Conservation (phyloP, 306 rosid genomes). For the Rosa rugosa region DNA sequence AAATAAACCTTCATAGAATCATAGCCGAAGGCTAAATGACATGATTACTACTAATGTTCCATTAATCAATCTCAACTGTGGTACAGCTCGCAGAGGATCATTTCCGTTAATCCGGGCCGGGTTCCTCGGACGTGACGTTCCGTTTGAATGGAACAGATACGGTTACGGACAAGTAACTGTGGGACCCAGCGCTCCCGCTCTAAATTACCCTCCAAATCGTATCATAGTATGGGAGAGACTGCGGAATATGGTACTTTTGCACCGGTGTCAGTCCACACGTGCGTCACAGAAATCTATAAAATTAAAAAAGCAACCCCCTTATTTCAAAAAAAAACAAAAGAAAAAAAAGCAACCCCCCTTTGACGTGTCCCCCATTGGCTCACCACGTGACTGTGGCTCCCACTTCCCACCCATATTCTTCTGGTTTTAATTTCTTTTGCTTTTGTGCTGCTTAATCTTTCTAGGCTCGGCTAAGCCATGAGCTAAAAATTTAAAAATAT, state of each 20-base stretch:
- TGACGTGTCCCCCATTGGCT: slow-evolving; percentile 21
- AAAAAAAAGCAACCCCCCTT: not conserved
- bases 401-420: not conserved
- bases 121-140: slow-evolving; percentile 21
- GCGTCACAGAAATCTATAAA: slow-evolving; percentile 46
- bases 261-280: slow-evolving; percentile 45
- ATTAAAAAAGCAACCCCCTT: not conserved
- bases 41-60: too few relatives aligned
- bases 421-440: not conserved
- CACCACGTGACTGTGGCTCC: slow-evolving; percentile 41
- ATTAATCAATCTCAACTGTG: too few relatives aligned
- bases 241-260: slow-evolving; percentile 13
- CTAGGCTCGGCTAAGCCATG: too few relatives aligned
- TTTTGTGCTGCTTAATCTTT: not conserved
- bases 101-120: too few relatives aligned
- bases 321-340: too few relatives aligned
- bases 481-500: too few relatives aligned
- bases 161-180: slow-evolving; percentile 26
- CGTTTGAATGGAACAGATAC: slow-evolving; percentile 32
- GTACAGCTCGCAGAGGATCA: too few relatives aligned
- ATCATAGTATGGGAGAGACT: not conserved
- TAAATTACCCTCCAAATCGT: slow-evolving; percentile 12
- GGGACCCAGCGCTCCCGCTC: too few relatives aligned
- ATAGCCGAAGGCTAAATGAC: too few relatives aligned
- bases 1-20: too few relatives aligned